A percentile compares a stretch with the other conserved stretches of the same genome.
These are phyloP conservation scores for Pleurotus eryngii DNA, from an alignment of 768 basidiomycete genomes.

Conservation along the genomic window DNA sequence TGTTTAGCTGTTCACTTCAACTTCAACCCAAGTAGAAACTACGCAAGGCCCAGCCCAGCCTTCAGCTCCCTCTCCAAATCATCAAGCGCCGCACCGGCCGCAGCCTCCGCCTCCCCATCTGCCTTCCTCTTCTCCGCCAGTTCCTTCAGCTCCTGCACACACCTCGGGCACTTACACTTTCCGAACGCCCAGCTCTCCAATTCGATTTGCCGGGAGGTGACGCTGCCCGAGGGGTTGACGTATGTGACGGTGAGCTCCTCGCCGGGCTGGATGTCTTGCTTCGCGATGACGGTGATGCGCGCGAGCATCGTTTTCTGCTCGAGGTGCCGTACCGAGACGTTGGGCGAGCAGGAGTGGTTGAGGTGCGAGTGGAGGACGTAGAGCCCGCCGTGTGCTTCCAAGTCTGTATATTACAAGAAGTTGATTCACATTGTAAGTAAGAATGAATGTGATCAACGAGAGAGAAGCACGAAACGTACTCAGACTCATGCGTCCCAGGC, in stretches of 20 bases:
- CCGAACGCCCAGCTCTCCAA: slow-evolving; percentile 77
- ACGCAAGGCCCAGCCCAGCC: slow-evolving; percentile 59
- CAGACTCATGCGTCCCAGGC: slow-evolving; percentile 75
- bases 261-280: slow-evolving; percentile 56
- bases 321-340: slow-evolving; percentile 74
- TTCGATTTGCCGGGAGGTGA: slow-evolving; percentile 45
- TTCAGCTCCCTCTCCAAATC: slow-evolving; percentile 61
- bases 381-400: slow-evolving; percentile 84
- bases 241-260: slow-evolving; percentile 81
- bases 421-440: neutral
- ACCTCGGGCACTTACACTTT: slow-evolving; percentile 64
- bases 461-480: slow-evolving; percentile 44
- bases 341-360: slow-evolving; percentile 84
- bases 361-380: slow-evolving; percentile 85
- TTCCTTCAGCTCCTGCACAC: slow-evolving; percentile 53
- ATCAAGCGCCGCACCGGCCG: slow-evolving; percentile 28
- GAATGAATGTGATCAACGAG: neutral
- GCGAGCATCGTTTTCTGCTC: slow-evolving; percentile 66
- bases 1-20: no score
- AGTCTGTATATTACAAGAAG: slow-evolving; percentile 37
- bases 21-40: neutral
- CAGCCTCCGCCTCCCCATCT: neutral
- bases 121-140: slow-evolving; percentile 28
- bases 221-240: slow-evolving; percentile 60
- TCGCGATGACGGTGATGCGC: slow-evolving; percentile 74